Evolutionary conservation across 768 basidiomycete species (phyloP).

Genomic region (Rhizopogon salebrosus): DNA sequence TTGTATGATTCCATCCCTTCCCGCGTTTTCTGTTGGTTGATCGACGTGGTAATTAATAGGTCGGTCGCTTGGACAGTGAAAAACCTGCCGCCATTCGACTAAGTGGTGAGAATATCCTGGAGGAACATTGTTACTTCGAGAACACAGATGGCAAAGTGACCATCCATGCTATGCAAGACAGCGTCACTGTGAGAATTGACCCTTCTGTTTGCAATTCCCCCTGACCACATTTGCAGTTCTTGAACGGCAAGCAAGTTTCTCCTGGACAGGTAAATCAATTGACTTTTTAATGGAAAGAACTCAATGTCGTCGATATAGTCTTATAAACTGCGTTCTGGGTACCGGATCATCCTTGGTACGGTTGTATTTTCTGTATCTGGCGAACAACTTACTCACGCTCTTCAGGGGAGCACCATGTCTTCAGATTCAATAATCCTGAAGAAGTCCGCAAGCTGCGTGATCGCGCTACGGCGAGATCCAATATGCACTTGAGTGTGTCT

Average conservation of each 20-base stretch:
- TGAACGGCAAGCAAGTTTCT: constrained; percentile 87
- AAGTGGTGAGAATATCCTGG: constrained; percentile 86
- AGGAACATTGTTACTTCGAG: constrained; percentile 91
- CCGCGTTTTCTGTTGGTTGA: constrained; percentile 11
- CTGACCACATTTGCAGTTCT: constrained; percentile 48
- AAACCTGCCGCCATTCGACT: constrained; percentile 84
- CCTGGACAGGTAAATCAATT: constrained; percentile 59
- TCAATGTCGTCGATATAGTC: constrained; percentile 34
- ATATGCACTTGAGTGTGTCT: constrained; percentile 57
- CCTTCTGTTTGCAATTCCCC: constrained; percentile 1
- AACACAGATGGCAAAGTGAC: constrained; percentile 82
- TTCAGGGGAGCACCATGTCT: constrained; percentile 92
- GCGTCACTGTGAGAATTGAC: constrained; percentile 63
- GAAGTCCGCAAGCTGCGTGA: constrained; percentile 90
- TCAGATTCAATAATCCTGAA: constrained; percentile 94
- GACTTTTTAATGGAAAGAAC: neutral
- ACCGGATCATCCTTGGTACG: constrained; percentile 91
- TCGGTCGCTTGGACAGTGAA: constrained; percentile 83
- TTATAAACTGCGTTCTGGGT: constrained; percentile 88
- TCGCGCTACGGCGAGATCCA: constrained; percentile 69
- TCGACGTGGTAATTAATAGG: constrained; percentile 33
- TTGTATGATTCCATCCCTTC: constrained; percentile 38
- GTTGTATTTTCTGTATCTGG: neutral
- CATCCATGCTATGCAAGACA: constrained; percentile 72
- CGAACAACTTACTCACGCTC: constrained; percentile 4